Base-by-base conservation (phyloP, 805 yeast genomes). In the Candida pini region DNA sequence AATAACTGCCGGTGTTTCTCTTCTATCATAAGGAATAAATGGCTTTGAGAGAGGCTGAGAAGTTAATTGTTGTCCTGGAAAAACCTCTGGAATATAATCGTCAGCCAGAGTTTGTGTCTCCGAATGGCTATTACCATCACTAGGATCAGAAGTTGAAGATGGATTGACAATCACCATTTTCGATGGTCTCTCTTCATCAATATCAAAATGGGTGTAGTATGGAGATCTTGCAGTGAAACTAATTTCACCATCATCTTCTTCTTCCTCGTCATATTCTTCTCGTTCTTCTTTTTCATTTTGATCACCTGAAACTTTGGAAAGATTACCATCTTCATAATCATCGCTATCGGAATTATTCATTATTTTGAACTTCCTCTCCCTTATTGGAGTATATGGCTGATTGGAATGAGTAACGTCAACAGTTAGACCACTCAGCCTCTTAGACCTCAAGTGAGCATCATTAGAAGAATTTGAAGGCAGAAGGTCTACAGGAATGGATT, bases 171-270 rank as follows among this genome's bases (percentile, higher is more conserved):
- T 44, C 24, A 47, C 41, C 60, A 54, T 54, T 22, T 41, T 45
- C 37, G 27, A 33, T 6, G 34, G 34, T 3, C 41, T 45, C 7
- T 25, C 28, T 6, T 44, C 48, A 5, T 38, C 41, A 13, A 41
- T 31, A 14, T 49, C 55, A 36, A 55, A 54, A 8, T 50, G 57
- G 3, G 57, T 40, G 19, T 47, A 49, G 31, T 47, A 45, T 6
- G 66, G 63, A 2, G 66, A 53, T 31, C 54, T 50, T 2, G 63
- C 66, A 6, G 51, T 53, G 36, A 63, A 63, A 29, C 54, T 56
- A 15, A 63, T 34, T 5, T 44, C 53, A 2, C 48, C 62, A 30
- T 49, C 47, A 12, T 43, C 53, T 13, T 44, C 48, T 8, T 38
- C 44, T 12, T 44, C 42, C 5, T 41, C 42, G 13, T 43, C 48